Percentiles rank a stretch among this genome's conserved stretches.
These are phyloP conservation scores for Xylaria flabelliformis DNA, from an alignment of 495 filamentous ascomycete genomes.

Conservation along the genomic window DNA sequence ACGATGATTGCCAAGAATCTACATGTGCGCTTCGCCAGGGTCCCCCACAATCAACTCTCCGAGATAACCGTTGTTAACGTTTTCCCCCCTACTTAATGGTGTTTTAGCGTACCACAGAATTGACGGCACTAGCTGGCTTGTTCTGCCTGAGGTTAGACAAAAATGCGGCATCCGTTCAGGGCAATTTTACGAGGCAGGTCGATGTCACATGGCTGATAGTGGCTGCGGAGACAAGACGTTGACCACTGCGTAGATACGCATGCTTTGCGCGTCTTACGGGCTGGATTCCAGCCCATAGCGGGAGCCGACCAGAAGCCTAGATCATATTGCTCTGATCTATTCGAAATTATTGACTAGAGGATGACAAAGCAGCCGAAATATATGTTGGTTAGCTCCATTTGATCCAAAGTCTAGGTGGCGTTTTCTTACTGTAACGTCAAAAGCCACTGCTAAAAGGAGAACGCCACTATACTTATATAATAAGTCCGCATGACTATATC, in stretches of 20 bases:
- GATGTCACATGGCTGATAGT: background rate
- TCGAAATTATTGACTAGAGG: background rate
- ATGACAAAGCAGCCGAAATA: background rate
- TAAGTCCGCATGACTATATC: background rate
- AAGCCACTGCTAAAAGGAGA: background rate
- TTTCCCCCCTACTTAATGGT: background rate
- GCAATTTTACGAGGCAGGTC: background rate
- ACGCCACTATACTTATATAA: background rate
- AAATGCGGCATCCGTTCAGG: background rate
- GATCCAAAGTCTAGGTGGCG: background rate
- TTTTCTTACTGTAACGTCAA: background rate
- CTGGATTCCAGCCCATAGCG: background rate
- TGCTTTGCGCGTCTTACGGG: background rate
- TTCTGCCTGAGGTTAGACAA: background rate
- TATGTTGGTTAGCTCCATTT: background rate
- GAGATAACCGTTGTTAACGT: background rate
- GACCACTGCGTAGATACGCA: background rate
- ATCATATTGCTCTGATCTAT: background rate
- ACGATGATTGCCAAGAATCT: constrained; percentile 3
- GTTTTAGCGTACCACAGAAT: background rate
- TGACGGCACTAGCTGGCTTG: background rate
- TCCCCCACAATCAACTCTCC: constrained; percentile 11
- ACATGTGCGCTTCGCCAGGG: background rate
- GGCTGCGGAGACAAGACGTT: background rate
- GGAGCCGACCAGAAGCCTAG: background rate